These are phyloP conservation scores for Amaranthus tricolor DNA, from an alignment of 179 eudicot genomes.

Conservation along the genomic window DNA sequence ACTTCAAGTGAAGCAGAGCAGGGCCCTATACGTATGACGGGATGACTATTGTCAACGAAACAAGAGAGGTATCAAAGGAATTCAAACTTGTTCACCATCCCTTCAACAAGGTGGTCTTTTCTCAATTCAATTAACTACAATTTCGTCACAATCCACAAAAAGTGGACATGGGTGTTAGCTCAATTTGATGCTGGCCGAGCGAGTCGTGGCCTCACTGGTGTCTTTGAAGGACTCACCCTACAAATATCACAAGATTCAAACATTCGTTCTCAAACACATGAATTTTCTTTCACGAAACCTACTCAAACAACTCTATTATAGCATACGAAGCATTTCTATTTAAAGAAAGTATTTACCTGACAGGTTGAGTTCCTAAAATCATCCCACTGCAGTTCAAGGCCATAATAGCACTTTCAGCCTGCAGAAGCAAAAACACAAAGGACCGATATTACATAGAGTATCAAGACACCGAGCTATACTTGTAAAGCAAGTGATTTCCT, in stretches of 20 bases:
- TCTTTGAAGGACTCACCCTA: slow-evolving; percentile 97
- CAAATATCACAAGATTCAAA: neutral
- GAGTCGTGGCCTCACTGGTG: slow-evolving; percentile 86
- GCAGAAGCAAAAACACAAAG: slow-evolving; percentile 19
- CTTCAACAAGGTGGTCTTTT: slow-evolving; percentile 27
- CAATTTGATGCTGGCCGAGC: slow-evolving; percentile 44
- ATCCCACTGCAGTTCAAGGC: slow-evolving; percentile 88
- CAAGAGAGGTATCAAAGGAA: slow-evolving; percentile 22
- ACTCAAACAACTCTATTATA: neutral
- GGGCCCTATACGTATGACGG: slow-evolving; percentile 27
- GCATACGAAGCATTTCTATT: neutral
- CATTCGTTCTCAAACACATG: neutral
- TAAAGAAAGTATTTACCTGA: slow-evolving; percentile 48
- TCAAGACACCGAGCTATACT: neutral
- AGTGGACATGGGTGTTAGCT: slow-evolving; percentile 26
- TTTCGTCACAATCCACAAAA: slow-evolving; percentile 20
- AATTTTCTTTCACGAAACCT: neutral
- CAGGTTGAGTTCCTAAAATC: slow-evolving; percentile 69
- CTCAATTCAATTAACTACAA: slow-evolving; percentile 33
- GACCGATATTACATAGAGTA: neutral
- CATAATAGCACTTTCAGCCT: slow-evolving; percentile 87
- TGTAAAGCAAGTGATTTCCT: neutral
- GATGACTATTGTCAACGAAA: slow-evolving; percentile 18
- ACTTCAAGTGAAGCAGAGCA: slow-evolving; percentile 28
- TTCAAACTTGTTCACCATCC: slow-evolving; percentile 25